Evolutionary conservation across 2,329 filamentous ascomycete genomes (phyloP).

Genomic region (Fusarium devonianum): DNA sequence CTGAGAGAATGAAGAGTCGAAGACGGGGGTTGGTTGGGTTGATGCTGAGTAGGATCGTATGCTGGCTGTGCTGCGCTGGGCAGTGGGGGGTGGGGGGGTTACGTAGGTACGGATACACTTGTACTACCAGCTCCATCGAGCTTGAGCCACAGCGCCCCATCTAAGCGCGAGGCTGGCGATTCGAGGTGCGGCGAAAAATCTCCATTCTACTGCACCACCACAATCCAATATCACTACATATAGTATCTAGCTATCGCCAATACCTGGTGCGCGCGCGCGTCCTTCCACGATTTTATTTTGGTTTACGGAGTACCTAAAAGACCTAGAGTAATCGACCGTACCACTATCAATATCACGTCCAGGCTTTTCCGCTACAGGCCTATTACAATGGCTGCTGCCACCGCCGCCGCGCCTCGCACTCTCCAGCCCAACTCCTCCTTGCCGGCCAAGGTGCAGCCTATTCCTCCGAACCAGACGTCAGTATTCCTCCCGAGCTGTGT

Average conservation of each 20-base stretch:
- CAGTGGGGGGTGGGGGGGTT: constrained; percentile 40
- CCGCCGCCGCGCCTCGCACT: constrained; percentile 50
- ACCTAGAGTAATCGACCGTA: constrained; percentile 1
- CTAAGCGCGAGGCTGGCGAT: constrained; percentile 34
- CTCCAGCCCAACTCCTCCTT: constrained; percentile 53
- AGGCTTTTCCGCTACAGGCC: not conserved
- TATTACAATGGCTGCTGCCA: constrained; percentile 45
- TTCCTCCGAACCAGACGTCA: constrained; percentile 79
- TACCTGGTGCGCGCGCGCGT: constrained; percentile 15
- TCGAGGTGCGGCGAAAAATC: constrained; percentile 38
- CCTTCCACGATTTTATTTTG: constrained; percentile 11
- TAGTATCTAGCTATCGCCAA: too few relatives aligned
- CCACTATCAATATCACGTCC: not conserved
- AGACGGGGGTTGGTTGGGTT: constrained; percentile 25
- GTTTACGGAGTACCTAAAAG: not conserved
- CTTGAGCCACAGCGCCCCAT: constrained; percentile 36
- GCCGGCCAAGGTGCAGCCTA: constrained; percentile 60
- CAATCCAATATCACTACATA: constrained; percentile 18
- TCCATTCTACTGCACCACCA: constrained; percentile 38
- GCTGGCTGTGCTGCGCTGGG: constrained; percentile 32
- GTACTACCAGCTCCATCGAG: constrained; percentile 36
- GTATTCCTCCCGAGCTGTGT: constrained; percentile 43
- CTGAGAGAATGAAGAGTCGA: constrained; percentile 26
- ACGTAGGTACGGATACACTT: too few relatives aligned
- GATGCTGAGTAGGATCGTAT: constrained; percentile 29